Conservation (phyloP, 2,329 filamentous ascomycete genomes). For the Lecanicillium sp. region DNA sequence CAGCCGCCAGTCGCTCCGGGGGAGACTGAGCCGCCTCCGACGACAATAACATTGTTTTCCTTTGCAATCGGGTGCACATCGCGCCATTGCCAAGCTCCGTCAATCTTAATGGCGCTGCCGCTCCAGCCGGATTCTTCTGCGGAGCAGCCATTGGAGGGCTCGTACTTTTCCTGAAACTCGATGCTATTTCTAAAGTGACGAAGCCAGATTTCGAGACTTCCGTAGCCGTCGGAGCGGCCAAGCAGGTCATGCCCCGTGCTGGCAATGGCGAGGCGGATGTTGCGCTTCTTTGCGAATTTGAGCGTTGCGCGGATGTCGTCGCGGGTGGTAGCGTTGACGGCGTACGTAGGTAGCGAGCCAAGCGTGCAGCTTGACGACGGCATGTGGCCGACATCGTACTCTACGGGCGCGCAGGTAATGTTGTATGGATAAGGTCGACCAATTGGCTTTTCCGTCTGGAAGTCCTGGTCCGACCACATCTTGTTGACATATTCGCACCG, state of each 20-base stretch:
- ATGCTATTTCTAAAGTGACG: slow-evolving; percentile 23
- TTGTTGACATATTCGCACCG: slow-evolving; percentile 14
- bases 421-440: slow-evolving; percentile 19
- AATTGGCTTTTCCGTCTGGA: slow-evolving; percentile 16
- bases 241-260: slow-evolving; percentile 35
- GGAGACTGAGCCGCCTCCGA: slow-evolving; percentile 20
- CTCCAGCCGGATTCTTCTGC: slow-evolving; percentile 17
- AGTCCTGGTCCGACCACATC: slow-evolving; percentile 19
- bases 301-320: slow-evolving; percentile 31
- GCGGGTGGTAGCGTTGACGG: slow-evolving; percentile 15
- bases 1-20: slow-evolving; percentile 26
- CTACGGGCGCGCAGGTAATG: slow-evolving; percentile 19
- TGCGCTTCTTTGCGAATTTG: slow-evolving; percentile 23
- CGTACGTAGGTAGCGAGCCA: slow-evolving; percentile 15
- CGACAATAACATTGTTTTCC: slow-evolving; percentile 23
- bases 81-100: slow-evolving; percentile 23
- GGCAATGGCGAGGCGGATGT: slow-evolving; percentile 31
- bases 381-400: slow-evolving; percentile 11
- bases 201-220: slow-evolving; percentile 23
- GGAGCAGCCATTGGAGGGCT: slow-evolving; percentile 14
- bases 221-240: slow-evolving; percentile 23
- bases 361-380: slow-evolving; percentile 12
- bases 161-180: slow-evolving; percentile 16
- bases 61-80: slow-evolving; percentile 24
- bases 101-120: slow-evolving; percentile 25